These are phyloP conservation scores for Fomitopsis pulvina DNA, from an alignment of 768 basidiomycete genomes.

Conservation along the genomic window DNA sequence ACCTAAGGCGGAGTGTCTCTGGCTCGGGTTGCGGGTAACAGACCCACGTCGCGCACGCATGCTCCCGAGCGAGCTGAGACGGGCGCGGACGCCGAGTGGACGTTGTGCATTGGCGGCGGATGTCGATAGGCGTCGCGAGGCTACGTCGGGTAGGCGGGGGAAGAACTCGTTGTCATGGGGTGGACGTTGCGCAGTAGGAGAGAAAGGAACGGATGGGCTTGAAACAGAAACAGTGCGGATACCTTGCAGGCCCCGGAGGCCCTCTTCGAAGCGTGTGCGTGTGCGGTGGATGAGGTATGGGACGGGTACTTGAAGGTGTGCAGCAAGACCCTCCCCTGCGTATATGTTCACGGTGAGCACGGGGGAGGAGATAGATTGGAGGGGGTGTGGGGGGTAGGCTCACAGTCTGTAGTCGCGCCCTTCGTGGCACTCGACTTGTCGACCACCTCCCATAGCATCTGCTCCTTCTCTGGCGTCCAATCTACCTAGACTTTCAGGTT, in stretches of 20 bases:
- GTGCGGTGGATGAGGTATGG: slow-evolving; percentile 83
- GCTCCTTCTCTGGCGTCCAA: slow-evolving; percentile 82
- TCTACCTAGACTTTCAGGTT: slow-evolving; percentile 50
- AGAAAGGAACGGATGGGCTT: slow-evolving; percentile 2
- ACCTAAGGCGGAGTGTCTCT: not conserved
- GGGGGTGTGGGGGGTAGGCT: slow-evolving; percentile 18
- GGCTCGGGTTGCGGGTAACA: not conserved
- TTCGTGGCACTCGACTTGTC: slow-evolving; percentile 69
- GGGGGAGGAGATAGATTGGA: not conserved
- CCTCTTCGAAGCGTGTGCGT: slow-evolving; percentile 80
- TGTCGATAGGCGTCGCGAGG: not conserved
- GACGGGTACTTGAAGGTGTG: slow-evolving; percentile 72
- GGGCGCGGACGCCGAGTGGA: slow-evolving; percentile 50
- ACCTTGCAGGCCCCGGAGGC: slow-evolving; percentile 73
- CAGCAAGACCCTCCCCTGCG: slow-evolving; percentile 77
- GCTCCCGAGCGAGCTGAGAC: slow-evolving; percentile 57
- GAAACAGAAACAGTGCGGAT: slow-evolving; percentile 46
- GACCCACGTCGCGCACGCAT: not conserved
- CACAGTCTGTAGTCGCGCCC: slow-evolving; percentile 74
- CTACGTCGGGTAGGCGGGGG: slow-evolving; percentile 9
- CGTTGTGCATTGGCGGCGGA: not conserved
- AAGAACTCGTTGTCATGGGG: slow-evolving; percentile 18
- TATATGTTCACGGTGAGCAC: not conserved
- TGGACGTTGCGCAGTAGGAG: slow-evolving; percentile 5
- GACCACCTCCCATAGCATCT: slow-evolving; percentile 83